These are phyloP conservation scores for Apiospora marii DNA, from an alignment of 2,329 filamentous ascomycete species.

Conservation along the genomic window DNA sequence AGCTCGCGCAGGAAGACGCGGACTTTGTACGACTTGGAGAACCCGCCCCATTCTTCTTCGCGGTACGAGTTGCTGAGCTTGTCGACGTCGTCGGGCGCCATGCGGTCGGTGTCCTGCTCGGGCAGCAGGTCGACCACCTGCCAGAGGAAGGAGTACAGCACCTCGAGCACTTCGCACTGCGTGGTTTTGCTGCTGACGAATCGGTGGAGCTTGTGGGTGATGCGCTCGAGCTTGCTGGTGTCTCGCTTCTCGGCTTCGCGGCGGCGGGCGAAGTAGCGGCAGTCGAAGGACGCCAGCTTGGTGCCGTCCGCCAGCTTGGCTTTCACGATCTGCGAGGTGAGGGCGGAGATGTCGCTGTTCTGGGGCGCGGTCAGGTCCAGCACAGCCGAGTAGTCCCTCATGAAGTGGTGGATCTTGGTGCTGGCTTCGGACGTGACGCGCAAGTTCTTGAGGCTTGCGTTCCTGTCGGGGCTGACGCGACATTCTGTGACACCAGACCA, in stretches of 20 bases:
- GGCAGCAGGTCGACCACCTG: constrained; percentile 2
- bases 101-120: background rate
- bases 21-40: background rate
- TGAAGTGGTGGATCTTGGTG: background rate
- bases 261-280: background rate
- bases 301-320: background rate
- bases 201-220: background rate
- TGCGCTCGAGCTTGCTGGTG: background rate
- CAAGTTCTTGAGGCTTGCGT: background rate
- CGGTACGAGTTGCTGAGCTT: background rate
- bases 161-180: background rate
- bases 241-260: background rate
- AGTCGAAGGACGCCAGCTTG: constrained; percentile 1
- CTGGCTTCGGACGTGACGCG: background rate
- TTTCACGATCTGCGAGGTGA: background rate
- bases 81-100: background rate
- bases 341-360: background rate
- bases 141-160: background rate
- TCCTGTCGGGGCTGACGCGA: background rate
- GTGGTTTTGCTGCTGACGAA: background rate
- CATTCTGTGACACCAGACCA: background rate
- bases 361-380: background rate
- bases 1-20: background rate
- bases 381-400: background rate
- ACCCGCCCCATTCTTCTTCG: background rate